A percentile compares a stretch with the other conserved stretches of the same genome.
phyloP scores from a whole-genome alignment of 2,329 filamentous ascomycete species.

The Pseudocercospora pini-densiflorae region DNA sequence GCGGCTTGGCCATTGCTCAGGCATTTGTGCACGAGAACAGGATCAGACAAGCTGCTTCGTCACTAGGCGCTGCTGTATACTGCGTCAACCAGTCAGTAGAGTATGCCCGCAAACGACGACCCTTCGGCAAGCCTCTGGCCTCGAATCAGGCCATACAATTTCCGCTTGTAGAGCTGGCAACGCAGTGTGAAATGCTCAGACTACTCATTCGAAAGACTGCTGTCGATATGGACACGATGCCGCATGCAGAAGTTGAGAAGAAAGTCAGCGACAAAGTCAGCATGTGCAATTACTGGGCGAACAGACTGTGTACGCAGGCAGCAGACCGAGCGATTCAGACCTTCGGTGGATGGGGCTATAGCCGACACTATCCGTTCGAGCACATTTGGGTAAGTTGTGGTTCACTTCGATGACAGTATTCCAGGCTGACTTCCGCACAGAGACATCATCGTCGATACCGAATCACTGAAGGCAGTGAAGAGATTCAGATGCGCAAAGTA shows the following conservation, averaged over 20 bases:
- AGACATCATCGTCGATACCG: conserved; percentile 66
- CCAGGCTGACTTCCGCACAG: conserved; percentile 69
- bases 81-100: conserved; percentile 62
- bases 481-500: conserved; percentile 70
- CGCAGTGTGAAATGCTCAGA: conserved; percentile 66
- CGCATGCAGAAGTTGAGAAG: conserved; percentile 60
- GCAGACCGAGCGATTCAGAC: conserved; percentile 68
- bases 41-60: conserved; percentile 66
- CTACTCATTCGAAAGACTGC: conserved; percentile 66
- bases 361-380: conserved; percentile 22
- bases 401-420: conserved; percentile 46
- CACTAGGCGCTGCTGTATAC: conserved; percentile 63
- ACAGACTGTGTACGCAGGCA: conserved; percentile 63
- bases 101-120: conserved; percentile 59
- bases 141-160: conserved; percentile 68
- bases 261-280: conserved; percentile 64
- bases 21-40: conserved; percentile 70
- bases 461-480: conserved; percentile 68
- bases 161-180: conserved; percentile 65
- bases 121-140: conserved; percentile 62
- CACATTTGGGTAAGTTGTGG: neutral
- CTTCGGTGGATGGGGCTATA: conserved; percentile 64
- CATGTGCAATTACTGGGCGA: conserved; percentile 71
- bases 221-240: conserved; percentile 63
- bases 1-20: conserved; percentile 64